Conservation (phyloP, 805 yeast species). For the Kuraishia capsulata region DNA sequence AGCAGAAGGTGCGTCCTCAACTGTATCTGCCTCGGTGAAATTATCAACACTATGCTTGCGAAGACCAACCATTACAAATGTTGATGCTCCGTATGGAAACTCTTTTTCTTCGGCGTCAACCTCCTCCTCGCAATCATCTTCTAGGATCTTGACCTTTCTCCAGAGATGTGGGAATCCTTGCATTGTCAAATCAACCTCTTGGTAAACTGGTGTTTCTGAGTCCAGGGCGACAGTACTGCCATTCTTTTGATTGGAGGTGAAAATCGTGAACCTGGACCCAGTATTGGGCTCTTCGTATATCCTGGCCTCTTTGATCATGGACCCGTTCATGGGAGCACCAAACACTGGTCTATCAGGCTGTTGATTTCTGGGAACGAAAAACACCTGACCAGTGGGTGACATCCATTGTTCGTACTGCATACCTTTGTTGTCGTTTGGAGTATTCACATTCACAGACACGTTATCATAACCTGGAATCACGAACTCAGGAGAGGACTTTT, state of each 20-base stretch:
- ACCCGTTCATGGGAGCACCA: neutral
- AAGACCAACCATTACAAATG: neutral
- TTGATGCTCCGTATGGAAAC: neutral
- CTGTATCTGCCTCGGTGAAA: neutral
- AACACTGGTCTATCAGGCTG: neutral
- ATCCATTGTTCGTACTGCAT: neutral
- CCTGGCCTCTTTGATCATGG: neutral
- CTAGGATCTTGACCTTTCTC: conserved; percentile 29
- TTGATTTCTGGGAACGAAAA: neutral
- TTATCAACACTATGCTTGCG: neutral
- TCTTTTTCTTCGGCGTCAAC: neutral
- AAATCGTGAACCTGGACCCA: neutral
- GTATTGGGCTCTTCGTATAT: neutral
- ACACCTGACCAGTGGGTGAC: neutral
- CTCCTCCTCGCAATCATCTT: conserved; percentile 3
- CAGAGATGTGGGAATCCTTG: neutral
- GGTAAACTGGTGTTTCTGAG: neutral
- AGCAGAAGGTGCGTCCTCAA: neutral
- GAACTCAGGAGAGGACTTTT: neutral
- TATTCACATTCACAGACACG: neutral
- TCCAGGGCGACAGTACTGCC: neutral
- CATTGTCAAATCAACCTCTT: neutral
- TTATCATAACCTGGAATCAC: neutral
- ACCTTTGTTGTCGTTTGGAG: neutral
- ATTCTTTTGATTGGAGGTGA: neutral